Conservation (phyloP, 148 eudicot species). For the Cornus controversa region DNA sequence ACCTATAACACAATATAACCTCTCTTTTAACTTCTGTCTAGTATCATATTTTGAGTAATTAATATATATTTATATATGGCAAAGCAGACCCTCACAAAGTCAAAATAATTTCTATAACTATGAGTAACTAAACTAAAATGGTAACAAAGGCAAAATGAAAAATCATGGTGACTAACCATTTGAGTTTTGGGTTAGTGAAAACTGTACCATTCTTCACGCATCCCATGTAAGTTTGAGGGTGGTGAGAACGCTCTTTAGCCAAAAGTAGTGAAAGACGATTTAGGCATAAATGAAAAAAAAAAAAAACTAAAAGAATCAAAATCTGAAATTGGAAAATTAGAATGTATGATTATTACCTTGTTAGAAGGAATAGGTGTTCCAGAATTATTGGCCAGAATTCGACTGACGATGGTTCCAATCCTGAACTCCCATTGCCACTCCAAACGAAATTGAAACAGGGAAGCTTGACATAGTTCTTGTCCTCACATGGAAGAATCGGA, state of each 20-base stretch:
- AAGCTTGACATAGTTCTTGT: constrained; percentile 37
- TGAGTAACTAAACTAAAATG: background rate
- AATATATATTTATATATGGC: background rate
- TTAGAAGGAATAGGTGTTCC: constrained; percentile 51
- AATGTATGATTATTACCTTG: constrained; percentile 48
- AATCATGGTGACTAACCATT: constrained; percentile 65
- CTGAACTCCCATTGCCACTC: constrained; percentile 58
- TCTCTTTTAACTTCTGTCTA: background rate
- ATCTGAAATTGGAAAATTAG: too few species aligned
- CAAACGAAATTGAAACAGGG: constrained; percentile 80
- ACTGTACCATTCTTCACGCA: constrained; percentile 99
- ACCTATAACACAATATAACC: too few species aligned
- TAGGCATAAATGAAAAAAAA: constrained; percentile 27
- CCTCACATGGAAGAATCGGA: constrained; percentile 70
- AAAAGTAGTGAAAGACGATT: constrained; percentile 89
- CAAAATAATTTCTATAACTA: background rate
- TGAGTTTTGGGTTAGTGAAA: constrained; percentile 79
- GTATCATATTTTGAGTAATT: background rate
- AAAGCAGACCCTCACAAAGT: background rate
- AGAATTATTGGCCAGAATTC: constrained; percentile 65
- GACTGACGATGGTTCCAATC: constrained; percentile 35
- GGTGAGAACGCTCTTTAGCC: constrained; percentile 84
- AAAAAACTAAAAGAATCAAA: too few species aligned
- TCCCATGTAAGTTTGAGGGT: constrained; percentile 89
- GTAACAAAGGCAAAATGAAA: constrained; percentile 5